Evolutionary conservation across 1,139 yeast species (phyloP).

Genomic region (Debaryomyces sp.): DNA sequence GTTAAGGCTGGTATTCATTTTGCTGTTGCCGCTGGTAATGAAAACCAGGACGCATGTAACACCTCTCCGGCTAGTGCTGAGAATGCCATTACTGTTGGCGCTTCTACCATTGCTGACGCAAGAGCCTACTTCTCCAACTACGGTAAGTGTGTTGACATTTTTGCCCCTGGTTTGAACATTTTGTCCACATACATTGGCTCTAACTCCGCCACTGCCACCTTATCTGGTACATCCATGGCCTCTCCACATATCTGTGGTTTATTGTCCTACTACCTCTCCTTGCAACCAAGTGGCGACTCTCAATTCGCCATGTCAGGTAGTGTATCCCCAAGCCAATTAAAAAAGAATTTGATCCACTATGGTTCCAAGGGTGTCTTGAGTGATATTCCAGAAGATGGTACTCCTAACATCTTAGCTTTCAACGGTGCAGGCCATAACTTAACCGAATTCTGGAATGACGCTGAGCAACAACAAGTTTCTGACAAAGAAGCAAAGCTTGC

Average conservation of each 20-base stretch:
- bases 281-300: slow-evolving; percentile 85
- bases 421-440: slow-evolving; percentile 92
- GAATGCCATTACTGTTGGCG: slow-evolving; percentile 80
- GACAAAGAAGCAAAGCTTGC: slow-evolving; percentile 5
- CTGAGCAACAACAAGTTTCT: slow-evolving; percentile 5
- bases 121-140: slow-evolving; percentile 82
- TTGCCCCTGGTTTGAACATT: slow-evolving; percentile 83
- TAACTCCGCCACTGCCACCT: slow-evolving; percentile 84
- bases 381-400: slow-evolving; percentile 70
- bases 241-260: slow-evolving; percentile 96
- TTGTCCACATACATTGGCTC: slow-evolving; percentile 88
- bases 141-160: slow-evolving; percentile 84
- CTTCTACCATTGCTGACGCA: slow-evolving; percentile 71
- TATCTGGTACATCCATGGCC: slow-evolving; percentile 99
- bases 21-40: slow-evolving; percentile 91
- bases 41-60: slow-evolving; percentile 81
- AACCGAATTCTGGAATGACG: slow-evolving; percentile 64
- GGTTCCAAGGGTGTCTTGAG: slow-evolving; percentile 71
- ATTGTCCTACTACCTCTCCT: slow-evolving; percentile 83
- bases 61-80: slow-evolving; percentile 82
- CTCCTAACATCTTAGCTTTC: slow-evolving; percentile 88
- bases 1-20: slow-evolving; percentile 78
- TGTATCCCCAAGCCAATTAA: slow-evolving; percentile 82
- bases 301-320: slow-evolving; percentile 62
- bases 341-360: slow-evolving; percentile 80